Base-by-base conservation (phyloP, 257 asterid species). In the Nicotiana undulata region DNA sequence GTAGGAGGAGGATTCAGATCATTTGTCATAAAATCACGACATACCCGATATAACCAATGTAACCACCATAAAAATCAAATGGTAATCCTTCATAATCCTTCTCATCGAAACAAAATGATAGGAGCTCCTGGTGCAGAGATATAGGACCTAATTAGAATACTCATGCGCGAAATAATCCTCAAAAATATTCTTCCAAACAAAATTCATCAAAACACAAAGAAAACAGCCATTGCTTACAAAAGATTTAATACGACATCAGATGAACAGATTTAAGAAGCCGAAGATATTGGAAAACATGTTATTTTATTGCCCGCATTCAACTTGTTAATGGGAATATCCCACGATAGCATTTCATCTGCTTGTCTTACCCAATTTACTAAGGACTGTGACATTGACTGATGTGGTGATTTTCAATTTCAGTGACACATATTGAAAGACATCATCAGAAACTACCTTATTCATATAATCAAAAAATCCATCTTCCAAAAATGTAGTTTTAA, bases 31-130 rank as follows among this genome's bases (percentile, higher is more conserved):
- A 31, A 31, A 28, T 37, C 16, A 24, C 63, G 65, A 72, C 91
- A 56, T 93, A 96, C 98, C 99, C 99, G 8, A 94, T 86, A 87
- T 96, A 96, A 64, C 99, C 99, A 85, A 96, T 82, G 89, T 89
- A 96, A 83, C 99, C 99, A 82, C 99, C 98, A 55, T 83, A 92
- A 83, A 94, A 96, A 59, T 92, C 98, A 76, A 96, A 96, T 44
- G 99, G 99, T 83, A 96, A 82, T 82, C 95, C 98, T 85, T 96
- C 91, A 56, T 89, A 94, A 85, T 96, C 99, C 32, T 92, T 86
- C 58, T 88, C 87, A 82, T 96, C 95, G 46, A 90, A 92, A 82
- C 86, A 80, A 86, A 94, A 86, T 61, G 98, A 94, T 56, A 87
- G 91, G 70, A 96, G 97, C 87, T 96, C 98, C 99, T 96, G 91